phyloP scores from a whole-genome alignment of 306 rosid species.

The Mimosa pudica region DNA sequence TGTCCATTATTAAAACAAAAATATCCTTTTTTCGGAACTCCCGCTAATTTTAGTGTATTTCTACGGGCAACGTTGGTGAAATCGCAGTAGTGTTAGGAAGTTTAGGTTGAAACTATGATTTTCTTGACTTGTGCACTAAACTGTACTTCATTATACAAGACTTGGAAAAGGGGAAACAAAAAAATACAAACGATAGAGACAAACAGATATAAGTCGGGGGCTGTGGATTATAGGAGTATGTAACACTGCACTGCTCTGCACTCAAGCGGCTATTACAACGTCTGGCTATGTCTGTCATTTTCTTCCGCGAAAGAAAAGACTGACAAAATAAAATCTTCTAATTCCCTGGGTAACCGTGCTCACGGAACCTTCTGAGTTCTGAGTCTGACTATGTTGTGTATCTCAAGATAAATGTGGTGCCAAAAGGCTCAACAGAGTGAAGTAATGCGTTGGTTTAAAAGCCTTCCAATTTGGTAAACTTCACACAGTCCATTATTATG shows the following conservation, averaged over 20 bases:
- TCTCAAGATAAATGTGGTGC: background rate
- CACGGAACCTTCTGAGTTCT: background rate
- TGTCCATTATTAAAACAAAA: background rate
- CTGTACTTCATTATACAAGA: background rate
- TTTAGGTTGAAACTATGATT: background rate
- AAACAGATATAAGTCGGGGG: background rate
- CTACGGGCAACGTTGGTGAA: background rate
- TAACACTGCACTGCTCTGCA: background rate
- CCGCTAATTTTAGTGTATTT: background rate
- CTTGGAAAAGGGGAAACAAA: background rate
- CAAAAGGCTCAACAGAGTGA: background rate
- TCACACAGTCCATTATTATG: slow-evolving; percentile 15
- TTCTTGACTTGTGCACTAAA: background rate
- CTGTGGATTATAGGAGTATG: background rate
- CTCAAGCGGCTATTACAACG: background rate
- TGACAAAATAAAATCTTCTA: slow-evolving; percentile 21
- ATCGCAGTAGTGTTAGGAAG: background rate
- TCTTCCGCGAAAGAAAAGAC: background rate
- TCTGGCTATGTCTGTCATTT: background rate
- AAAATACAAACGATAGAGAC: background rate
- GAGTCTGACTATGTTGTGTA: background rate
- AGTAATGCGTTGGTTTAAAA: background rate
- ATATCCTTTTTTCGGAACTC: background rate
- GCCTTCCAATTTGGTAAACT: background rate
- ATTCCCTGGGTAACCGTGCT: slow-evolving; percentile 21